These are phyloP conservation scores for Aspergillus novoparasiticus DNA, from an alignment of 2,329 filamentous ascomycete genomes.

Conservation along the genomic window DNA sequence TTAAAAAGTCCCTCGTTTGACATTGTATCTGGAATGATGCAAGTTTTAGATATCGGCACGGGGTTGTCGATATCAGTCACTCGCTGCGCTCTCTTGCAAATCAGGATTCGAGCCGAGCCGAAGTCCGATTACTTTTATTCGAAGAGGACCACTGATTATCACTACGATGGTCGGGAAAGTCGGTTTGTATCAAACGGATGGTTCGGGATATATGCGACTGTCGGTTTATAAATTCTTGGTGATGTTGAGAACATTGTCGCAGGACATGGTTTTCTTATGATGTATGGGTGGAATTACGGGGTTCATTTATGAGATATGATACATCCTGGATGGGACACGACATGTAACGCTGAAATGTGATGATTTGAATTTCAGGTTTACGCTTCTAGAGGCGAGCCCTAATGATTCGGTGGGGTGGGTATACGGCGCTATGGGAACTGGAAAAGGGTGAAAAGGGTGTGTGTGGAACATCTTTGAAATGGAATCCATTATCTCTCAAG, in stretches of 20 bases:
- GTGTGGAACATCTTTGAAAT: background rate
- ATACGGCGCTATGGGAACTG: background rate
- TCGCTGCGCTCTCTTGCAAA: background rate
- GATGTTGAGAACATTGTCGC: background rate
- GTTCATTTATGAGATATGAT: background rate
- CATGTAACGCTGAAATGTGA: background rate
- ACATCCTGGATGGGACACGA: background rate
- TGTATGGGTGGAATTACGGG: background rate
- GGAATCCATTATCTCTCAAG: background rate
- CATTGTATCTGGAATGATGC: background rate
- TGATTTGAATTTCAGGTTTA: background rate
- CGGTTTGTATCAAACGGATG: background rate
- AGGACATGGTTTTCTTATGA: background rate
- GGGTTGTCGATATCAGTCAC: background rate
- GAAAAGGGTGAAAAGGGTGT: background rate
- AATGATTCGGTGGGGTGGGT: background rate
- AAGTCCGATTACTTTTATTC: background rate
- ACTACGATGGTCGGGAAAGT: background rate
- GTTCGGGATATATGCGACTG: background rate
- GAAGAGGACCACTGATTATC: too few species aligned
- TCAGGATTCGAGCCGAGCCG: background rate
- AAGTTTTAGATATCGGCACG: background rate
- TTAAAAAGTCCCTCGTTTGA: background rate
- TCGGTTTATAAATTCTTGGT: background rate
- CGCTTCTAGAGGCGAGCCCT: background rate